Conservation (phyloP, 148 eudicot genomes). For the Hydrangea macrophylla region DNA sequence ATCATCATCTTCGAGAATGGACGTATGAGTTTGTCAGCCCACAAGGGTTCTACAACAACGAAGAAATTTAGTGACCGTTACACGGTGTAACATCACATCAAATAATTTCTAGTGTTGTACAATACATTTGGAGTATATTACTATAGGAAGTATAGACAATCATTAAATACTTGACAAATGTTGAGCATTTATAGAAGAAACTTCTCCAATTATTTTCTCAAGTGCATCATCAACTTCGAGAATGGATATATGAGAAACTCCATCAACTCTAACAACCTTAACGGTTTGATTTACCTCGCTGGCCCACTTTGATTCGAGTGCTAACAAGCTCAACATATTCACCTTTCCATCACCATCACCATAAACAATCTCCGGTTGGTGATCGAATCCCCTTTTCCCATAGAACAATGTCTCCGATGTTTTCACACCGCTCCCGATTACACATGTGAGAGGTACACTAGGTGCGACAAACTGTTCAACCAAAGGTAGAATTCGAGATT, state of each 20-base stretch:
- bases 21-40: too few species aligned
- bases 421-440: conserved; percentile 55
- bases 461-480: conserved; percentile 43
- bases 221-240: conserved; percentile 51
- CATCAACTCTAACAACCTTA: conserved; percentile 41
- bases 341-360: conserved; percentile 99
- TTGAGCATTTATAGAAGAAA: conserved; percentile 44
- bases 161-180: too few species aligned
- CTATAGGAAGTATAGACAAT: too few species aligned
- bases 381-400: conserved; percentile 55
- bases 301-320: conserved; percentile 46
- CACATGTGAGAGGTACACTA: conserved; percentile 61
- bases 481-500: conserved; percentile 54
- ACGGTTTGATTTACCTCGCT: conserved; percentile 37
- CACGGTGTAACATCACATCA: too few species aligned
- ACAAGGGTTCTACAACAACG: too few species aligned
- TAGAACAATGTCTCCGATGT: conserved; percentile 74
- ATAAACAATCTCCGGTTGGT: conserved; percentile 54
- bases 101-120: too few species aligned
- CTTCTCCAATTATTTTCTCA: conserved; percentile 32
- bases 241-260: conserved; percentile 61
- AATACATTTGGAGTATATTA: too few species aligned
- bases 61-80: too few species aligned
- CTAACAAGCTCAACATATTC: conserved; percentile 70
- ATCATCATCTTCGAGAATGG: too few species aligned